A percentile compares a stretch with the other conserved stretches of the same genome.
Conservation (phyloP, 176 grass and related monocot genomes). For the Pontederia crassipes region DNA sequence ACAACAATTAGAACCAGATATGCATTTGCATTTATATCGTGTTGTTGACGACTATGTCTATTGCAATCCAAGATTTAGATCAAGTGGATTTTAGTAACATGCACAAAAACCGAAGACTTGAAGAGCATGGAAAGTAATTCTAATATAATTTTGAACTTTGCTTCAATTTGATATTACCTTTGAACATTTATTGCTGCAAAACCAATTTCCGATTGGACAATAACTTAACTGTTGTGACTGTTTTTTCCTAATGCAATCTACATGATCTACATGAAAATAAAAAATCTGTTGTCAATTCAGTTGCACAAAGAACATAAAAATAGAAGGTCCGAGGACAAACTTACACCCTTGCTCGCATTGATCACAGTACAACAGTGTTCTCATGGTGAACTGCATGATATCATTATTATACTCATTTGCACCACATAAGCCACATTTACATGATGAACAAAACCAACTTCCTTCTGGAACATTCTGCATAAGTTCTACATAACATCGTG, state of each 20-base stretch:
- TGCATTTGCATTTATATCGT: too few relatives aligned
- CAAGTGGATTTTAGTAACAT: neutral
- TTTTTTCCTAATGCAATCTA: slow-evolving; percentile 41
- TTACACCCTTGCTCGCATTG: slow-evolving; percentile 71
- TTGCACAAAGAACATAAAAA: slow-evolving; percentile 10
- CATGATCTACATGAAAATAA: slow-evolving; percentile 48
- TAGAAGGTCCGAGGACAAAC: slow-evolving; percentile 16
- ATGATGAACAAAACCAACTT: slow-evolving; percentile 63
- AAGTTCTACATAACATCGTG: too few relatives aligned
- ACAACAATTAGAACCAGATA: too few relatives aligned
- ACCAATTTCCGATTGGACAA: slow-evolving; percentile 38
- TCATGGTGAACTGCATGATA: slow-evolving; percentile 31
- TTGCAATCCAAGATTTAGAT: too few relatives aligned
- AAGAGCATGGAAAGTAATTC: neutral
- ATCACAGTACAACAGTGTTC: slow-evolving; percentile 56
- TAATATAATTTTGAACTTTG: neutral
- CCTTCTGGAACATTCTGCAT: slow-evolving; percentile 41
- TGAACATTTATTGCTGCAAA: slow-evolving; percentile 55
- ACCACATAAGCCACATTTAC: slow-evolving; percentile 51
- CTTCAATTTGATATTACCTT: slow-evolving; percentile 27
- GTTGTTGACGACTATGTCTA: too few relatives aligned
- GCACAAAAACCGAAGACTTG: slow-evolving; percentile 12
- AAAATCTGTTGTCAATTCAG: slow-evolving; percentile 15
- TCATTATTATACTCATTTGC: slow-evolving; percentile 43
- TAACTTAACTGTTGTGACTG: slow-evolving; percentile 22